phyloP scores from a whole-genome alignment of 345 rosid genomes.

The Laguncularia racemosa region DNA sequence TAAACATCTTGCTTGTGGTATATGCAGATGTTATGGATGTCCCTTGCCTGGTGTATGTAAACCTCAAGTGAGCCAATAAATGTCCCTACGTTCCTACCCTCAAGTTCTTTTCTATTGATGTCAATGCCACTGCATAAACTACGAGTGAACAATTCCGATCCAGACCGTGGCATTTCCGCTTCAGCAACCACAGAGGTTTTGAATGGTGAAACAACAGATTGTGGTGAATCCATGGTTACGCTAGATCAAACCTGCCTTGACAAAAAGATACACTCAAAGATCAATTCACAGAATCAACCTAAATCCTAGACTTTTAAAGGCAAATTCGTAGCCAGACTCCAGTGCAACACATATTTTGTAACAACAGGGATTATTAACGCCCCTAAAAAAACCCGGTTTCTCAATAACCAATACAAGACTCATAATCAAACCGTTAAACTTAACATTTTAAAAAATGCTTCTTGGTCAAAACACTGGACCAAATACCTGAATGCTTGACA shows the following conservation, averaged over 20 bases:
- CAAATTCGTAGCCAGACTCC: too few relatives aligned
- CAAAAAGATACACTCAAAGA: too few relatives aligned
- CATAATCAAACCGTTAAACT: too few relatives aligned
- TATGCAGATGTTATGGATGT: conserved; percentile 97
- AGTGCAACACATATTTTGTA: too few relatives aligned
- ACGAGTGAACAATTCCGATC: conserved; percentile 22
- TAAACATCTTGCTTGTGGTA: conserved; percentile 99
- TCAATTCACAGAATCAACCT: too few relatives aligned
- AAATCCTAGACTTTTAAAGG: too few relatives aligned
- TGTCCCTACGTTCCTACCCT: conserved; percentile 22
- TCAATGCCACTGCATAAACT: conserved; percentile 29
- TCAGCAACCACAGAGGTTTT: conserved; percentile 29
- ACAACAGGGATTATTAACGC: too few relatives aligned
- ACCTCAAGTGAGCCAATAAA: conserved; percentile 67
- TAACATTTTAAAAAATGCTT: too few relatives aligned
- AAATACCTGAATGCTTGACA: too few relatives aligned
- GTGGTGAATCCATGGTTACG: conserved; percentile 82
- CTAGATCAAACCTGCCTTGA: conserved; percentile 20
- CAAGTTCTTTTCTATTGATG: conserved; percentile 28
- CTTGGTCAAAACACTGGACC: too few relatives aligned
- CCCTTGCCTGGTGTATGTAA: conserved; percentile 85
- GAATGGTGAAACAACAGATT: conserved; percentile 90
- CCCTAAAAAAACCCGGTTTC: too few relatives aligned
- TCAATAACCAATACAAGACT: too few relatives aligned
- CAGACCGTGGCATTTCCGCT: conserved; percentile 45